Evolutionary conservation across 371 early-diverging fungal species (phyloP).

Genomic region (Mucor plumbeus): DNA sequence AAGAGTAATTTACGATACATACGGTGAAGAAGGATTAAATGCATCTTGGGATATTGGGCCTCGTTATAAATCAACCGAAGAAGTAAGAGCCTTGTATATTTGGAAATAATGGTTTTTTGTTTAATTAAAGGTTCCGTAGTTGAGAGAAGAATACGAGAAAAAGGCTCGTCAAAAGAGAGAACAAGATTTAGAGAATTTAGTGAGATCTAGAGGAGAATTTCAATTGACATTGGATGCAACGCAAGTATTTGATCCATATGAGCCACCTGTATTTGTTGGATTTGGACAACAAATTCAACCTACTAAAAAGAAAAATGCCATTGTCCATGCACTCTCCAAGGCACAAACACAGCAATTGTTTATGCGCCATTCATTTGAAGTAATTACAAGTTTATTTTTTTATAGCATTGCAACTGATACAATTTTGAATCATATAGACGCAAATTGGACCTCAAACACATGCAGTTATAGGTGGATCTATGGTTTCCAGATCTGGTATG

Average conservation of each 20-base stretch:
- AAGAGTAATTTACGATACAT: slow-evolving; percentile 90
- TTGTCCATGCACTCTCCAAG: slow-evolving; percentile 43
- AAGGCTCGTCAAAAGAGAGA: slow-evolving; percentile 69
- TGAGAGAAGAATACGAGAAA: slow-evolving; percentile 87
- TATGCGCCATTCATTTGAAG: slow-evolving; percentile 87
- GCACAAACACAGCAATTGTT: slow-evolving; percentile 73
- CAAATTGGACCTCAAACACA: slow-evolving; percentile 73
- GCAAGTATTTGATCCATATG: slow-evolving; percentile 61
- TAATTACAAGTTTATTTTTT: slow-evolving; percentile 25
- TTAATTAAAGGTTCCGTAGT: slow-evolving; percentile 36
- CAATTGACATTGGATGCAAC: slow-evolving; percentile 62
- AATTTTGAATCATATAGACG: slow-evolving; percentile 48
- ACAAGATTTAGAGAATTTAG: slow-evolving; percentile 81
- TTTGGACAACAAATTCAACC: slow-evolving; percentile 37
- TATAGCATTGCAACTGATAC: too few species aligned
- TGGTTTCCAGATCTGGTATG: slow-evolving; percentile 74
- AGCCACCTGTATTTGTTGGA: slow-evolving; percentile 57
- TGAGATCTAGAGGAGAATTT: slow-evolving; percentile 68
- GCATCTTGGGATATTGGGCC: slow-evolving; percentile 81
- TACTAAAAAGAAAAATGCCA: slow-evolving; percentile 20
- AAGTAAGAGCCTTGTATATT: slow-evolving; percentile 53
- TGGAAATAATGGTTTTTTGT: too few species aligned
- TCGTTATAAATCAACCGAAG: slow-evolving; percentile 79
- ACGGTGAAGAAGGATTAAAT: slow-evolving; percentile 86
- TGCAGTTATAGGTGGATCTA: slow-evolving; percentile 69